A percentile compares a stretch with the other conserved stretches of the same genome.
These are phyloP conservation scores for Colletotrichum plurivorum DNA, from an alignment of 2,329 filamentous ascomycete species.

Conservation along the genomic window DNA sequence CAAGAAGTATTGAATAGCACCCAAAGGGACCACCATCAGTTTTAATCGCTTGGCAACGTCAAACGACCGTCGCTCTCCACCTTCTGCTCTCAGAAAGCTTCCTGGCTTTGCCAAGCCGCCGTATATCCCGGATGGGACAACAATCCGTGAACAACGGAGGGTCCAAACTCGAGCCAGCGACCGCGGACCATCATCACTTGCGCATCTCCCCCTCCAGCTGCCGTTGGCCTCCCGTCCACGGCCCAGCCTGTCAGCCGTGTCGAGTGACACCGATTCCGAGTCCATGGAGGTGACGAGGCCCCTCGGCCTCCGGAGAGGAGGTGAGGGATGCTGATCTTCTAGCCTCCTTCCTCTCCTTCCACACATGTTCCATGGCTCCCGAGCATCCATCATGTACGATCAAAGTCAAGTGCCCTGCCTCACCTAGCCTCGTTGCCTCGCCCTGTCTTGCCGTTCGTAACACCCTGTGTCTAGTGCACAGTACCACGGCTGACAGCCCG, in stretches of 20 bases:
- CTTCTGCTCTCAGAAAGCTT: conserved; percentile 37
- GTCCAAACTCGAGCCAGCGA: not conserved
- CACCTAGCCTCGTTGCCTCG: not conserved
- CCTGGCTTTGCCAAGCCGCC: conserved; percentile 35
- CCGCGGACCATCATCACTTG: too few species aligned
- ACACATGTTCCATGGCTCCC: conserved; percentile 29
- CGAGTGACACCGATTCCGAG: conserved; percentile 2
- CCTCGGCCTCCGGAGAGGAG: not conserved
- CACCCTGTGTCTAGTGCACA: not conserved
- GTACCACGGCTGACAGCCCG: conserved; percentile 17
- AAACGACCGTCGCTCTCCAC: conserved; percentile 24
- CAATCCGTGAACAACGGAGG: not conserved
- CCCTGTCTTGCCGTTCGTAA: not conserved
- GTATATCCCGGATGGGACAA: conserved; percentile 31
- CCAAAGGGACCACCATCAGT: conserved; percentile 1
- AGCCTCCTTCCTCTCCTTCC: conserved; percentile 27
- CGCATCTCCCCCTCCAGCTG: not conserved
- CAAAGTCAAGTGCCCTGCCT: conserved; percentile 12
- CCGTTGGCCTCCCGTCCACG: not conserved
- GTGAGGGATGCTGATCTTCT: not conserved
- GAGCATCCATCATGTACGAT: conserved; percentile 26
- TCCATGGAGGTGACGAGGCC: conserved; percentile 9
- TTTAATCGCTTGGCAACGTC: conserved; percentile 34
- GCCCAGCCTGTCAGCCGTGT: conserved; percentile 5
- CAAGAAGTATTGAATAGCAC: conserved; percentile 12